A percentile compares a stretch with the other conserved stretches of the same genome.
Evolutionary conservation across 176 grass and related monocot species (phyloP).

Genomic region (Dactylis glomerata): DNA sequence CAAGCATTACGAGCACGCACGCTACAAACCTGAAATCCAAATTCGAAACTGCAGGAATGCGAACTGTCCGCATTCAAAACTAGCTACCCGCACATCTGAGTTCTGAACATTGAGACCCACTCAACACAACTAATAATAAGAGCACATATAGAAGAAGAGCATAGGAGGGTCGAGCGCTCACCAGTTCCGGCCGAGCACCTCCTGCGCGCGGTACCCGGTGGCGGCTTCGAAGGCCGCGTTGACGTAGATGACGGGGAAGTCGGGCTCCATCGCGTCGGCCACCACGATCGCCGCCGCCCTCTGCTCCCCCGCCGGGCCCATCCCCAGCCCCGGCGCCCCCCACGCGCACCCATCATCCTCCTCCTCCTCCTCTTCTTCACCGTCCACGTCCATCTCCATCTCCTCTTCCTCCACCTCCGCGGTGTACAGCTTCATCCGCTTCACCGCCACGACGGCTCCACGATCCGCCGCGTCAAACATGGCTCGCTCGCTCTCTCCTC

Average conservation of each 20-base stretch:
- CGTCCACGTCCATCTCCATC: constrained; percentile 33
- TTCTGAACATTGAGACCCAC: background rate
- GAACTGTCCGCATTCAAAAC: background rate
- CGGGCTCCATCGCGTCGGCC: constrained; percentile 67
- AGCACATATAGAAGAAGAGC: background rate
- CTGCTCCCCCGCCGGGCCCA: background rate
- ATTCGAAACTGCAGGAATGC: background rate
- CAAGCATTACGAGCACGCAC: background rate
- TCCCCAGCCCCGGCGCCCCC: constrained; percentile 18
- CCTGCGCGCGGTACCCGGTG: constrained; percentile 91
- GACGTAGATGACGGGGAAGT: constrained; percentile 94
- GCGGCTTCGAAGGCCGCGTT: constrained; percentile 89
- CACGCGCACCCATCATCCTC: constrained; percentile 20
- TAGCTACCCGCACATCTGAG: background rate
- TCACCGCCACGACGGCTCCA: constrained; percentile 20
- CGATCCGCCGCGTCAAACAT: constrained; percentile 32
- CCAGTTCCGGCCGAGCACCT: constrained; percentile 98
- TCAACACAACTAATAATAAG: no score
- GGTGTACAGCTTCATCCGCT: constrained; percentile 61
- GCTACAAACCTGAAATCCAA: background rate
- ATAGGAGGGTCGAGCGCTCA: background rate
- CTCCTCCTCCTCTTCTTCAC: background rate
- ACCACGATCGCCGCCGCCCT: constrained; percentile 72
- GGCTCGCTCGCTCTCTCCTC: constrained; percentile 18
- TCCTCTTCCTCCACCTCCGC: constrained; percentile 14